Evolutionary conservation across 2,329 filamentous ascomycete species (phyloP).

Genomic region (Zasmidium angulare): DNA sequence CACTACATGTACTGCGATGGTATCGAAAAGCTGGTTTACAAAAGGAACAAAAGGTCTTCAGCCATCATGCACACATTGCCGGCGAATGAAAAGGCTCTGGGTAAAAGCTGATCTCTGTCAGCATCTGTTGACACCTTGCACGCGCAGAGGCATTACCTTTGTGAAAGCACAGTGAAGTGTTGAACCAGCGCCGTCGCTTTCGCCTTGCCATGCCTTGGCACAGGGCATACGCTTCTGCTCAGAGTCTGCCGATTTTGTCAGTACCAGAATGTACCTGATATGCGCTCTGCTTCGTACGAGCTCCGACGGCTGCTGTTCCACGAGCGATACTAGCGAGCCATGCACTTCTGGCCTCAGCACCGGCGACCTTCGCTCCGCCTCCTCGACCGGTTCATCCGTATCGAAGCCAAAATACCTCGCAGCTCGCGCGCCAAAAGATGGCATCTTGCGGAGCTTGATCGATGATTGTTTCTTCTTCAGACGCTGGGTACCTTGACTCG

Average conservation of each 20-base stretch:
- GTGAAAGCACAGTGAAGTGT: slow-evolving; percentile 6
- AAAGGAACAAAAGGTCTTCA: background rate
- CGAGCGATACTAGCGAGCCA: background rate
- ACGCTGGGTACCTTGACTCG: background rate
- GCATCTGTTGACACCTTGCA: background rate
- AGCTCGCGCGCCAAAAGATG: background rate
- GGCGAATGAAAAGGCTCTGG: slow-evolving; percentile 6
- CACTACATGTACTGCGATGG: background rate
- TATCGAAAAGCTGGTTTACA: background rate
- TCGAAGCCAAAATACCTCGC: background rate
- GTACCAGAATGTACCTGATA: background rate
- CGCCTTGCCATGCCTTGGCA: slow-evolving; percentile 3
- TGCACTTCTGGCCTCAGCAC: slow-evolving; percentile 1
- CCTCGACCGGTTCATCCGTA: background rate
- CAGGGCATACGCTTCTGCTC: background rate
- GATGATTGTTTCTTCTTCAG: background rate
- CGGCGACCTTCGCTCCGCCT: background rate
- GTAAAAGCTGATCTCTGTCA: slow-evolving; percentile 1
- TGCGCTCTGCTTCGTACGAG: background rate
- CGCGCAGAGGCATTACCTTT: background rate
- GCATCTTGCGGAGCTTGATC: background rate
- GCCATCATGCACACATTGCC: slow-evolving; percentile 8
- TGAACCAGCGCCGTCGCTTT: background rate
- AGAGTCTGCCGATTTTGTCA: background rate
- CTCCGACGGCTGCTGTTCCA: background rate